Evolutionary conservation across 441 rosid species (phyloP), one percentile per base, ranked within the genome.

Genomic region (Theobroma grandiflorum): DNA sequence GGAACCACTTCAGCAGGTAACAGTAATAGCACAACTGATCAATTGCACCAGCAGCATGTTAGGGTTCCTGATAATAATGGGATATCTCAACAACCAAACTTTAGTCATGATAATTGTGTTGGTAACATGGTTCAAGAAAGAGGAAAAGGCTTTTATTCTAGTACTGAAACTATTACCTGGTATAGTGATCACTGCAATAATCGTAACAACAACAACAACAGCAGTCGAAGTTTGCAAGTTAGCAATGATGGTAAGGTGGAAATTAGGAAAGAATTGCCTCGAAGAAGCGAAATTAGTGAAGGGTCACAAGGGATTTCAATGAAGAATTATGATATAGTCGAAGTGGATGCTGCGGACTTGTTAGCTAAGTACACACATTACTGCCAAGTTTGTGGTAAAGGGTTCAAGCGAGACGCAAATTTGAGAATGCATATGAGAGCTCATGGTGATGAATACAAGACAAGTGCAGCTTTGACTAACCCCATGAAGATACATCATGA

Each of bases 341-440:
- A 95, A 82, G 62, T 95, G 75, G 90, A 86, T n/a, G 96, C 85
- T 2, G 79, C 81, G 0, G 91, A 92, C 62, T 80, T 95, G 40
- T 74, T 95, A 62, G 98, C 99, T 0, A 95, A 94, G 82, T 95
- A 92, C 85, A 91, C 96, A 4, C 99, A 95, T 88, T 90, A 91
- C 65, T 95, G 99, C 78, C 90, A 86, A 70, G 85, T 95, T 53
- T 95, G 98, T 7, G 94, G 94, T 7, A 95, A 95, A 84, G 98
- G 99, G 64, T 95, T 94, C 88, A 95, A 94, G 85, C 84, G 98
- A 45, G 97, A 95, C 9, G 98, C 99, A 31, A 95, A 95, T 82
- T 79, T 94, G 77, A 91, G 99, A 86, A 95, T 95, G 99, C 99
- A 95, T 77, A 95, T 95, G 99, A 89, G 99, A 84, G 97, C 99